Conservation (phyloP, 345 rosid genomes). For the Erysimum cheiranthoides region DNA sequence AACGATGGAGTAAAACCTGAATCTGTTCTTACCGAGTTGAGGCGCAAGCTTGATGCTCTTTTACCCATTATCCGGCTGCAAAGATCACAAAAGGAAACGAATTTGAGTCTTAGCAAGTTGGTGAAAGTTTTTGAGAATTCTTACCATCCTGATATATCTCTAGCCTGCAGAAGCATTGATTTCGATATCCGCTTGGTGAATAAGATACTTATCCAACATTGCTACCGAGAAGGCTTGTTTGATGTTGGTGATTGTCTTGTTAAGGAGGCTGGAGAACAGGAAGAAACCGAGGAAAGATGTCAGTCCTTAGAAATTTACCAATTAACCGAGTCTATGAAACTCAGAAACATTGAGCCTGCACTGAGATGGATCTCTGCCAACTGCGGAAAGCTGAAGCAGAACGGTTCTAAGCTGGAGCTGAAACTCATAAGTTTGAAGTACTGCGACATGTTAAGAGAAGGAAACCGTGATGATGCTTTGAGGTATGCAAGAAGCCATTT, state of each 20-base stretch:
- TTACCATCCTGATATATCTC: slow-evolving; percentile 70
- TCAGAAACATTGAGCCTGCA: slow-evolving; percentile 68
- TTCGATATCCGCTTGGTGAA: slow-evolving; percentile 59
- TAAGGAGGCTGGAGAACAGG: slow-evolving; percentile 65
- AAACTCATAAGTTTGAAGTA: slow-evolving; percentile 63
- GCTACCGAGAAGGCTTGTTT: slow-evolving; percentile 76
- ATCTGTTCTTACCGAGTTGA: slow-evolving; percentile 56
- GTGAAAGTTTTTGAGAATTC: slow-evolving; percentile 64
- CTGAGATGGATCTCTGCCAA: slow-evolving; percentile 69
- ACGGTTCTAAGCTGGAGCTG: slow-evolving; percentile 63
- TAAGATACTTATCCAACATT: slow-evolving; percentile 69
- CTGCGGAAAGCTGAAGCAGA: slow-evolving; percentile 52
- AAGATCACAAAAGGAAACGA: slow-evolving; percentile 65
- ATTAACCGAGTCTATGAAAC: slow-evolving; percentile 63
- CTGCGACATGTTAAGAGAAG: slow-evolving; percentile 66
- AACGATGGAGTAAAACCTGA: slow-evolving; percentile 33
- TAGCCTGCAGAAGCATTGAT: slow-evolving; percentile 69
- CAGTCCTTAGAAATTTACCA: slow-evolving; percentile 62
- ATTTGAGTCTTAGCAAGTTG: slow-evolving; percentile 55
- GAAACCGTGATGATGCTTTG: slow-evolving; percentile 58
- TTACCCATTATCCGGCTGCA: slow-evolving; percentile 60
- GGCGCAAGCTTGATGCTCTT: slow-evolving; percentile 56
- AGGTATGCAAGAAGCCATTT: slow-evolving; percentile 63
- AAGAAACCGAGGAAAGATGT: slow-evolving; percentile 50
- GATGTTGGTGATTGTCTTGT: slow-evolving; percentile 78